Conservation (phyloP, 1,284 basidiomycete species). For the Cryptococcus sp. region DNA sequence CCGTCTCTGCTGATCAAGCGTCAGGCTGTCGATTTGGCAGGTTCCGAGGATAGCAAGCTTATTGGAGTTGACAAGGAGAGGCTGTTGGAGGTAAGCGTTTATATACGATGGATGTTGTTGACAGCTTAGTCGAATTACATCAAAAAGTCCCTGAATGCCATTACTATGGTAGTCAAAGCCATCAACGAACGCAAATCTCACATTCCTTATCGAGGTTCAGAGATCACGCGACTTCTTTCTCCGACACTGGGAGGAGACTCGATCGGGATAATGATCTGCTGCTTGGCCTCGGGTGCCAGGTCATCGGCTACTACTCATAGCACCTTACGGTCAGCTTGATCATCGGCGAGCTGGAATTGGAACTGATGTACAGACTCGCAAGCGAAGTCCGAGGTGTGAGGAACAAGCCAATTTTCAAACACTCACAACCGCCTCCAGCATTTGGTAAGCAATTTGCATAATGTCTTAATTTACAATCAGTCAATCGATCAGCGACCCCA, state of each 20-base stretch:
- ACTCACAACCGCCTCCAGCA: too few relatives aligned
- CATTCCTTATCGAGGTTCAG: constrained; percentile 71
- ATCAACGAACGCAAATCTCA: constrained; percentile 53
- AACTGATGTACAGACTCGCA: too few relatives aligned
- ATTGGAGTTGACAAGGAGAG: constrained; percentile 75
- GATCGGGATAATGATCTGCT: constrained; percentile 72
- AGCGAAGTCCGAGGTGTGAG: too few relatives aligned
- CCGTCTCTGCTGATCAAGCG: not conserved
- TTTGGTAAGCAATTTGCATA: too few relatives aligned
- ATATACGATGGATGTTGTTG: not conserved
- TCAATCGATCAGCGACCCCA: too few relatives aligned
- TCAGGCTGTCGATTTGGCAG: constrained; percentile 71
- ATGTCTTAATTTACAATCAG: too few relatives aligned
- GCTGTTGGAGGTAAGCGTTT: constrained; percentile 53
- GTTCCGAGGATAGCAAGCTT: constrained; percentile 80
- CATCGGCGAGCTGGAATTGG: too few relatives aligned
- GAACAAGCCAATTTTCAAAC: too few relatives aligned
- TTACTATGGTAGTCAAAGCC: constrained; percentile 77
- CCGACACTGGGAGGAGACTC: constrained; percentile 72
- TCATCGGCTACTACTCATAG: constrained; percentile 77
- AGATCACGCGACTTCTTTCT: constrained; percentile 73
- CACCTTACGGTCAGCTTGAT: constrained; percentile 62
- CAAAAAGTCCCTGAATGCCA: constrained; percentile 74
- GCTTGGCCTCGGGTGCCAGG: constrained; percentile 70
- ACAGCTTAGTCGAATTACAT: constrained; percentile 65